Percentiles rank a stretch among this genome's conserved stretches.
Evolutionary conservation across 805 yeast genomes (phyloP).

Genomic region (Wickerhamomyces pijperi): DNA sequence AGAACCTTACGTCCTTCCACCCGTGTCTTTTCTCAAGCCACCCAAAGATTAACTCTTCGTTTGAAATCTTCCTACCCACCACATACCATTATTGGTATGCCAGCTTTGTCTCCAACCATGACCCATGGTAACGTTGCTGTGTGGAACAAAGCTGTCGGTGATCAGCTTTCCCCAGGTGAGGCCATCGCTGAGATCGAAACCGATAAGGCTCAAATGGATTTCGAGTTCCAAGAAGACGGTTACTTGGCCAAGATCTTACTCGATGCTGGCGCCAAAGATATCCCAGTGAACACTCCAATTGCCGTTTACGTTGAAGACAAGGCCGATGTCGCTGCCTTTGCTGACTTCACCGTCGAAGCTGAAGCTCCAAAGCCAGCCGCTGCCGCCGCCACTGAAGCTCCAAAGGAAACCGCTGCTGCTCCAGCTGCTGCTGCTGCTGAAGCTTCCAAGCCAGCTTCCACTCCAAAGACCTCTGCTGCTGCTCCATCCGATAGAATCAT

Average conservation of each 20-base stretch:
- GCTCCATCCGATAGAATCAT: constrained; percentile 68
- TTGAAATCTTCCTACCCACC: constrained; percentile 43
- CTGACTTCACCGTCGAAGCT: constrained; percentile 75
- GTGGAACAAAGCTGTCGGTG: constrained; percentile 90
- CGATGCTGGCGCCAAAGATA: constrained; percentile 77
- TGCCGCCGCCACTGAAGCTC: constrained; percentile 7
- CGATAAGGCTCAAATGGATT: constrained; percentile 96
- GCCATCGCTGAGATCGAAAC: constrained; percentile 95
- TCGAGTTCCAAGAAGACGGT: constrained; percentile 96
- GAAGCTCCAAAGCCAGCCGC: constrained; percentile 23
- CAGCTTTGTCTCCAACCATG: constrained; percentile 99
- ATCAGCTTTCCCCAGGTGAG: constrained; percentile 82
- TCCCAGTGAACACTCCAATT: constrained; percentile 91
- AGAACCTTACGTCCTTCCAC: constrained; percentile 9
- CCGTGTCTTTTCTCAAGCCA: constrained; percentile 3
- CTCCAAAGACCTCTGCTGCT: constrained; percentile 20
- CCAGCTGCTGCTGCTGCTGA: no score
- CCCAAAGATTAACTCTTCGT: constrained; percentile 13
- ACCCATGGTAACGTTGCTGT: constrained; percentile 85
- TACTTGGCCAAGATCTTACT: constrained; percentile 78
- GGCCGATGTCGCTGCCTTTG: constrained; percentile 79
- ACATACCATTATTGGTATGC: constrained; percentile 91
- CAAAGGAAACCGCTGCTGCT: constrained; percentile 20
- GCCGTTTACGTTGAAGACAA: constrained; percentile 91
- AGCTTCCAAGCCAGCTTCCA: no score